phyloP scores from a whole-genome alignment of 2,329 filamentous ascomycete genomes.

The Trichophyton schoenleinii region DNA sequence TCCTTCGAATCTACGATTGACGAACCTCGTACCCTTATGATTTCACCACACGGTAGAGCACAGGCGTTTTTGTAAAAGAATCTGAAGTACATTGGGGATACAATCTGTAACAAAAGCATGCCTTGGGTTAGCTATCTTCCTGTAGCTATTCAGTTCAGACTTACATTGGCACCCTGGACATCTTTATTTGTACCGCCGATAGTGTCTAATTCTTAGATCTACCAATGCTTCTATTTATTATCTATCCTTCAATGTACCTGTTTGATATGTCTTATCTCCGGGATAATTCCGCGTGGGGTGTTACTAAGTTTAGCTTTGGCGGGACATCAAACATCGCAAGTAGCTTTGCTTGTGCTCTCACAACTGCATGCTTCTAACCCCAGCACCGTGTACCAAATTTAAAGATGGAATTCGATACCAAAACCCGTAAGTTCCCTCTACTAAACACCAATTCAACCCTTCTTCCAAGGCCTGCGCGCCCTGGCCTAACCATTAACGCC shows the following conservation, averaged over 20 bases:
- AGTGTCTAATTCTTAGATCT: too few relatives aligned
- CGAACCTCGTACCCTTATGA: not conserved
- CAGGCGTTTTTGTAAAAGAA: not conserved
- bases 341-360: too few relatives aligned
- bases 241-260: too few relatives aligned
- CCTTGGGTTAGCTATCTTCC: not conserved
- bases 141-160: not conserved
- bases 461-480: not conserved
- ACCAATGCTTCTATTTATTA: too few relatives aligned
- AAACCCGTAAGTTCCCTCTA: conserved; percentile 47
- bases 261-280: too few relatives aligned
- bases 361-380: not conserved
- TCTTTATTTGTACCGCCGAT: not conserved
- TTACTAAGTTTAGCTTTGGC: too few relatives aligned
- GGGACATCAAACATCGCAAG: too few relatives aligned
- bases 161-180: not conserved
- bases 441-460: too few relatives aligned
- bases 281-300: too few relatives aligned
- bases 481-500: not conserved
- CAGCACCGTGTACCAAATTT: not conserved
- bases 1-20: not conserved
- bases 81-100: not conserved
- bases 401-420: conserved; percentile 61
- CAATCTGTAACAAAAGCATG: not conserved
- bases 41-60: not conserved